Conservation (phyloP, 1,139 yeast species). For the Pichia sp. region DNA sequence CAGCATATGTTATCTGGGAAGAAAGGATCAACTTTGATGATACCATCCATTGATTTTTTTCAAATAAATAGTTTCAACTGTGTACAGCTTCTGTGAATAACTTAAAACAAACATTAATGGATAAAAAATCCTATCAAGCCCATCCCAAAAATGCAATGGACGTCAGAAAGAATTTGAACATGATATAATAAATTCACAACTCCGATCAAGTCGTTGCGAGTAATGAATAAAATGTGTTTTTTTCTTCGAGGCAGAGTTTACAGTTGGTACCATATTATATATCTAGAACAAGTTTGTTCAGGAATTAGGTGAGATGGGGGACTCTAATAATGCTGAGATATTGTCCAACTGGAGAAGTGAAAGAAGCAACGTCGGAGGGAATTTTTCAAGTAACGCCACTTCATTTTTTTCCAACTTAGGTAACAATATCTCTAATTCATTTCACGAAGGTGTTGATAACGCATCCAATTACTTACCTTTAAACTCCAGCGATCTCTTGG, state of each 20-base stretch:
- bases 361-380: not conserved
- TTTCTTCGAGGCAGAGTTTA: not conserved
- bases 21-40: no score
- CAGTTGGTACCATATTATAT: no score
- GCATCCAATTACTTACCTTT: conserved; percentile 46
- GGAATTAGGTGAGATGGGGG: not conserved
- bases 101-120: no score
- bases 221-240: not conserved
- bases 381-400: conserved; percentile 15
- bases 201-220: no score
- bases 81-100: no score
- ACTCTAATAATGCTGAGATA: conserved; percentile 5
- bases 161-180: no score
- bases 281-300: not conserved
- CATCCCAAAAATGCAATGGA: no score
- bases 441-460: conserved; percentile 28
- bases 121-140: no score
- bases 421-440: conserved; percentile 12
- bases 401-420: conserved; percentile 21
- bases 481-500: conserved; percentile 38
- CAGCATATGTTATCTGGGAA: no score
- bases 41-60: no score
- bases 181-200: no score
- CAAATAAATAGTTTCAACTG: no score
- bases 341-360: conserved; percentile 8